phyloP scores from a whole-genome alignment of 208 protist genomes.

The Leishmania martiniquensis region DNA sequence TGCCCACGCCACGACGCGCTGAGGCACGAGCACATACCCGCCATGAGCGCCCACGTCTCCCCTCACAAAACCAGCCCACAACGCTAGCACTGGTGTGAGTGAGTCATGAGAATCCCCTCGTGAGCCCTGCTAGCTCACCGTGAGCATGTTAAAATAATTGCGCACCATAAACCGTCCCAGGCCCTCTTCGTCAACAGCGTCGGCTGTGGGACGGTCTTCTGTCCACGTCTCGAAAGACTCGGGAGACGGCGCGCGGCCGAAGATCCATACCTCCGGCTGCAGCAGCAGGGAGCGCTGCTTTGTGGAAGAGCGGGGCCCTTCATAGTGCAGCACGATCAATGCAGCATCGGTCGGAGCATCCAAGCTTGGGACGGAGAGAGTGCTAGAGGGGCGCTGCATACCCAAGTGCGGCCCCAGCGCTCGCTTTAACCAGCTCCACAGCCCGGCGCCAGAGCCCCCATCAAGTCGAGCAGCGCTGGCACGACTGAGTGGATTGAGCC shows the following conservation, averaged over 20 bases:
- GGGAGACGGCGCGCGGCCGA: slow-evolving; percentile 58
- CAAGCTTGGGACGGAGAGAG: background rate
- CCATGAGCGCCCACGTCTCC: too few species aligned
- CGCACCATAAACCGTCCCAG: slow-evolving; percentile 72
- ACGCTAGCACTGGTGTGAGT: background rate
- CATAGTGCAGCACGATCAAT: slow-evolving; percentile 86
- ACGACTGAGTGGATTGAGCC: slow-evolving; percentile 32
- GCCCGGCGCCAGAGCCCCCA: background rate
- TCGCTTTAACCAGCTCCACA: background rate
- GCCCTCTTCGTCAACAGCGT: slow-evolving; percentile 59
- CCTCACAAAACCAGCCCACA: too few species aligned
- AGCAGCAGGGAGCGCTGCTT: slow-evolving; percentile 78
- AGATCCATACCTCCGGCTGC: slow-evolving; percentile 75
- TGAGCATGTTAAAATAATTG: slow-evolving; percentile 84
- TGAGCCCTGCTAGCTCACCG: slow-evolving; percentile 14
- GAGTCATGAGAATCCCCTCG: background rate
- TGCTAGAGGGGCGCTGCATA: background rate
- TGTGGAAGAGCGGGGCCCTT: slow-evolving; percentile 62
- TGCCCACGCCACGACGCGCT: too few species aligned
- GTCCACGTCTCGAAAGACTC: slow-evolving; percentile 75
- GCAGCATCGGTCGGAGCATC: slow-evolving; percentile 45
- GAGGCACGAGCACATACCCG: too few species aligned
- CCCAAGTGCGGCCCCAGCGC: background rate
- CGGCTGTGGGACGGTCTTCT: slow-evolving; percentile 62
- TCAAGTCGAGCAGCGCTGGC: background rate